These are phyloP conservation scores for Cymbopogon citratus DNA, from an alignment of 176 grass and related monocot species.

Conservation along the genomic window DNA sequence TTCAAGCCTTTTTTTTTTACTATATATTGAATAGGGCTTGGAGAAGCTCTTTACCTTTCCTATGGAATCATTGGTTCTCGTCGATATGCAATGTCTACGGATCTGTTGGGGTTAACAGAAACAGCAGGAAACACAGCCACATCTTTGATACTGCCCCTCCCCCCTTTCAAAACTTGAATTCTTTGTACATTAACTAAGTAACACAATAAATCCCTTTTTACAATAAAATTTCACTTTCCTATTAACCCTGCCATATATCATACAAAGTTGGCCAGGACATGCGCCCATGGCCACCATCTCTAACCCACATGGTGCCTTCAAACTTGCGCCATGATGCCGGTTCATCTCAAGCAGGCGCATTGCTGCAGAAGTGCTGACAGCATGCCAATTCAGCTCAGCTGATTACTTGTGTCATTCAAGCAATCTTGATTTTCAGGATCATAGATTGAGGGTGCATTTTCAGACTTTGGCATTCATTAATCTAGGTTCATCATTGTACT, in stretches of 20 bases:
- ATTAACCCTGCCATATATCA: conserved; percentile 34
- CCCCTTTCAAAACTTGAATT: conserved; percentile 43
- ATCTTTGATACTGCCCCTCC: neutral
- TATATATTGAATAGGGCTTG: too few relatives aligned
- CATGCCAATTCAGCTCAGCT: neutral
- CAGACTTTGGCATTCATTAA: neutral
- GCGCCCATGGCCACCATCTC: conserved; percentile 9
- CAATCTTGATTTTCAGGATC: conserved; percentile 24
- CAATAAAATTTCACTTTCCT: conserved; percentile 12
- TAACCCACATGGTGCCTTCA: neutral
- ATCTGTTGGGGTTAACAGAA: neutral
- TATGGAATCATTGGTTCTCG: too few relatives aligned
- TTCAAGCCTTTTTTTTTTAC: too few relatives aligned
- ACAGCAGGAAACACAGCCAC: neutral
- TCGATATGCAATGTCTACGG: too few relatives aligned
- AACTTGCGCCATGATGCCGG: neutral
- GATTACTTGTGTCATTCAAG: conserved; percentile 11
- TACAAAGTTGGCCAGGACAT: conserved; percentile 38
- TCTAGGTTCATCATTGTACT: conserved; percentile 27
- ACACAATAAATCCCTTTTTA: conserved; percentile 45
- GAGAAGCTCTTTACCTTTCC: too few relatives aligned
- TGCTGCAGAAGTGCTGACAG: neutral
- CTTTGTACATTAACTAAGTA: conserved; percentile 47
- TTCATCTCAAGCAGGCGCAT: neutral
- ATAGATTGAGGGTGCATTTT: neutral